Base-by-base conservation (phyloP, 441 rosid genomes). In the Arabidopsis hybrid region DNA sequence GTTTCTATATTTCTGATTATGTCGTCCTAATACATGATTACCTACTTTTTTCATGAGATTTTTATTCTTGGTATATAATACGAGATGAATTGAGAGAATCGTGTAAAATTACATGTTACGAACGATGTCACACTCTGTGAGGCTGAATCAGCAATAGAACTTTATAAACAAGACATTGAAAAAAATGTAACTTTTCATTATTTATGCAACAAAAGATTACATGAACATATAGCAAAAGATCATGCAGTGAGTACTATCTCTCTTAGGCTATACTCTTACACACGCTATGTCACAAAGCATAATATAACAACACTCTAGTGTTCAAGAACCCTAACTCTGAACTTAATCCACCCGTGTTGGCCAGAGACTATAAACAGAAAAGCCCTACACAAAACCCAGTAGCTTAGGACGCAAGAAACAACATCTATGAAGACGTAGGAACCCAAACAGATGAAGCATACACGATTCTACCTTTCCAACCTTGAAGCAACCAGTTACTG, bases 391-490 rank as follows among this genome's bases (percentile, higher is more conserved):
- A n/a, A 31, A 49, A 38, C 55, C 57, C 56, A 47, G 36, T 39
- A 17, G 42, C 74, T 36, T 61, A 13, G 17, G 31, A 55, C 6
- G 35, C 60, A 63, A 67, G 64, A 43, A 36, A 35, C 1, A 67
- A 29, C 39, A 69, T 32, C 66, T 69, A 63, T 32, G 58, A 55
- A 17, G 72, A 73, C 59, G 67, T 34, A 69, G 95, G 88, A 55
- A 85, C 74, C 96, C 92, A 92, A 9, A 81, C 81, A 39, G 94
- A 90, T 34, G 97, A 90, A 35, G 97, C 97, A 62, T 72, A 84
- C 7, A 89, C 34, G 72, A 89, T 88, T 36, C 97, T 83, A 38
- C 99, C 99, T 84, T 92, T 95, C 97, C 97, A 95, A 10, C 99
- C 99, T 65, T 92, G 99, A 71, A 95, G 79, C 87, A 92, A 70